Percentiles rank a stretch among this genome's conserved stretches.
Conservation (phyloP, 768 basidiomycete genomes). For the Mycena albidolilacea region DNA sequence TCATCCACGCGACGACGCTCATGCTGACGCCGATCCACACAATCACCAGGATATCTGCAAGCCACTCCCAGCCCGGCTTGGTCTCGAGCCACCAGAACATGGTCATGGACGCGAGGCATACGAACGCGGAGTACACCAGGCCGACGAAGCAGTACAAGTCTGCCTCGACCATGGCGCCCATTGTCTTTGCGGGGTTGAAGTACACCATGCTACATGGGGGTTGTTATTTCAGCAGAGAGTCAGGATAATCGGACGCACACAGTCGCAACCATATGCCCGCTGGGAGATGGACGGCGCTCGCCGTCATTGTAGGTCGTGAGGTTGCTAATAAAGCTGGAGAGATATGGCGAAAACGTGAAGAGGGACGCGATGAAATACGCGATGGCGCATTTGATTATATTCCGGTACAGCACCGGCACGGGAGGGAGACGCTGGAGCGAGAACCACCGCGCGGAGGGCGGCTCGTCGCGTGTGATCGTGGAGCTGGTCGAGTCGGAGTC, state of each 20-base stretch:
- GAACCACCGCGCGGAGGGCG: constrained; percentile 35
- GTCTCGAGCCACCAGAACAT: constrained; percentile 87
- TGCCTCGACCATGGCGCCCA: constrained; percentile 94
- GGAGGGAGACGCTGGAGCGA: constrained; percentile 47
- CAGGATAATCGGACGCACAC: constrained; percentile 71
- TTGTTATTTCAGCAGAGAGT: constrained; percentile 11
- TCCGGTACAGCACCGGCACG: constrained; percentile 70
- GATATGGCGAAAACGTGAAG: constrained; percentile 89
- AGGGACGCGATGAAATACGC: constrained; percentile 92
- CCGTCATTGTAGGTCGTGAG: constrained; percentile 67
- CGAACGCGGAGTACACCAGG: constrained; percentile 77
- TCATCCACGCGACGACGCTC: constrained; percentile 89
- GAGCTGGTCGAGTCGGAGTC: constrained; percentile 41
- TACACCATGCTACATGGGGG: constrained; percentile 74
- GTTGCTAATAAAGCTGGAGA: constrained; percentile 80
- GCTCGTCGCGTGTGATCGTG: constrained; percentile 37
- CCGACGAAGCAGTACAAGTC: constrained; percentile 84
- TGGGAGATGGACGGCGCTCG: constrained; percentile 73
- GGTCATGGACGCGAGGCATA: constrained; percentile 83
- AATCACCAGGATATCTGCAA: constrained; percentile 82
- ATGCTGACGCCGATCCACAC: constrained; percentile 89
- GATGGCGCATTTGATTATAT: constrained; percentile 91
- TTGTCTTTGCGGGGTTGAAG: constrained; percentile 94
- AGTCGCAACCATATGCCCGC: constrained; percentile 94
- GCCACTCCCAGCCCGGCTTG: constrained; percentile 77